Conservation (phyloP, 495 filamentous ascomycete species). For the Chlorociboria aeruginascens region DNA sequence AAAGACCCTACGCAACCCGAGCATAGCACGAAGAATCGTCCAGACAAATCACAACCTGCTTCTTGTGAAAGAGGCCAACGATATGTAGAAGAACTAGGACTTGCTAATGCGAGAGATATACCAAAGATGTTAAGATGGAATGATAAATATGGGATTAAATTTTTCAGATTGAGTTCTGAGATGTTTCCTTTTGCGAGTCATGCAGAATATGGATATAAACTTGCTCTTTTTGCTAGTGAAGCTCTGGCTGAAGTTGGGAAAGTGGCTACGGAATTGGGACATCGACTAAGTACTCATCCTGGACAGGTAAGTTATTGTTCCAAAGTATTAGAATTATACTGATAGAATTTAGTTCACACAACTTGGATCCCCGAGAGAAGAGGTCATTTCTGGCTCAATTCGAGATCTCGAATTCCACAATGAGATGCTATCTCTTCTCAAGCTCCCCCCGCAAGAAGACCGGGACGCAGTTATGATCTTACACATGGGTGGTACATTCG, state of each 20-base stretch:
- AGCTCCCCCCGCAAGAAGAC: slow-evolving; percentile 66
- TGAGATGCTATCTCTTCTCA: slow-evolving; percentile 70
- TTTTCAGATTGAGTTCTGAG: slow-evolving; percentile 83
- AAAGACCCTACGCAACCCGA: slow-evolving; percentile 60
- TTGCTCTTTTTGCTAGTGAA: slow-evolving; percentile 76
- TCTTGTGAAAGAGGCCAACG: slow-evolving; percentile 46
- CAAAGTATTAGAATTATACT: neutral
- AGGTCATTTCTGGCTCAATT: slow-evolving; percentile 63
- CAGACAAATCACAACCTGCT: slow-evolving; percentile 56
- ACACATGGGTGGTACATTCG: slow-evolving; percentile 88
- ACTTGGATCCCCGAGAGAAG: slow-evolving; percentile 62
- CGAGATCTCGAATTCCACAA: slow-evolving; percentile 86
- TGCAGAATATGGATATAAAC: slow-evolving; percentile 72
- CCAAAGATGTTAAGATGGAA: slow-evolving; percentile 87
- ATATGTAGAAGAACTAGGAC: slow-evolving; percentile 65
- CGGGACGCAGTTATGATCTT: slow-evolving; percentile 90
- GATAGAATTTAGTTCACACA: slow-evolving; percentile 53
- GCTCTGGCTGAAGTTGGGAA: slow-evolving; percentile 65
- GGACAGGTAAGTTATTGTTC: slow-evolving; percentile 31
- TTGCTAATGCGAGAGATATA: slow-evolving; percentile 76
- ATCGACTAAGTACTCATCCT: slow-evolving; percentile 82
- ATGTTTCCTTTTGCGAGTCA: slow-evolving; percentile 97
- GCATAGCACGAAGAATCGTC: slow-evolving; percentile 71
- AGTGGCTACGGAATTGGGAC: slow-evolving; percentile 68
- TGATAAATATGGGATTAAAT: slow-evolving; percentile 83